Conservation (phyloP, 2,329 filamentous ascomycete species). For the Dothideomycetes sp. region DNA sequence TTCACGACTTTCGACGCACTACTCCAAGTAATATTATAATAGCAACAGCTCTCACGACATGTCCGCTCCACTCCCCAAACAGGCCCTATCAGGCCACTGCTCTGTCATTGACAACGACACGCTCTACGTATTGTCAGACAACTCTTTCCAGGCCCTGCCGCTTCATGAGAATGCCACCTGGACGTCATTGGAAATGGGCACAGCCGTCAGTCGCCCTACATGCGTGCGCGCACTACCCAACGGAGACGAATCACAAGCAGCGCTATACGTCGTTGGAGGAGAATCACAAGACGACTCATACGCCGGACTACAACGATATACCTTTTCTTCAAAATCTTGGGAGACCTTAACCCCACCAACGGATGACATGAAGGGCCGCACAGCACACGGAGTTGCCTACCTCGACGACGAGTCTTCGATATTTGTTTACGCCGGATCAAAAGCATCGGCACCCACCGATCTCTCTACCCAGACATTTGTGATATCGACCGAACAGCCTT, state of each 20-base stretch:
- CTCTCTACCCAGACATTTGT: slow-evolving; percentile 67
- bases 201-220: slow-evolving; percentile 61
- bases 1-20: not conserved
- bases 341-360: slow-evolving; percentile 43
- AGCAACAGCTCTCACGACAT: slow-evolving; percentile 37
- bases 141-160: slow-evolving; percentile 65
- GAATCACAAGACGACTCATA: slow-evolving; percentile 49
- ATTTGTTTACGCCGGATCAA: slow-evolving; percentile 69
- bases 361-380: slow-evolving; percentile 56
- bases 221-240: slow-evolving; percentile 63
- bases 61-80: slow-evolving; percentile 61
- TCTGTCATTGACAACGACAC: slow-evolving; percentile 72
- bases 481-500: slow-evolving; percentile 58
- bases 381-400: slow-evolving; percentile 68
- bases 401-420: slow-evolving; percentile 62
- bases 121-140: slow-evolving; percentile 71
- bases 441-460: slow-evolving; percentile 45
- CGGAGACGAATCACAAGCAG: slow-evolving; percentile 49
- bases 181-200: slow-evolving; percentile 55
- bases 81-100: slow-evolving; percentile 67
- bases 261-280: slow-evolving; percentile 76
- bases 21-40: slow-evolving; percentile 12
- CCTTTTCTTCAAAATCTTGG: slow-evolving; percentile 50
- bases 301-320: slow-evolving; percentile 64
- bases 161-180: slow-evolving; percentile 63